phyloP scores from a whole-genome alignment of 768 basidiomycete genomes.

The Tephrocybe rancida region DNA sequence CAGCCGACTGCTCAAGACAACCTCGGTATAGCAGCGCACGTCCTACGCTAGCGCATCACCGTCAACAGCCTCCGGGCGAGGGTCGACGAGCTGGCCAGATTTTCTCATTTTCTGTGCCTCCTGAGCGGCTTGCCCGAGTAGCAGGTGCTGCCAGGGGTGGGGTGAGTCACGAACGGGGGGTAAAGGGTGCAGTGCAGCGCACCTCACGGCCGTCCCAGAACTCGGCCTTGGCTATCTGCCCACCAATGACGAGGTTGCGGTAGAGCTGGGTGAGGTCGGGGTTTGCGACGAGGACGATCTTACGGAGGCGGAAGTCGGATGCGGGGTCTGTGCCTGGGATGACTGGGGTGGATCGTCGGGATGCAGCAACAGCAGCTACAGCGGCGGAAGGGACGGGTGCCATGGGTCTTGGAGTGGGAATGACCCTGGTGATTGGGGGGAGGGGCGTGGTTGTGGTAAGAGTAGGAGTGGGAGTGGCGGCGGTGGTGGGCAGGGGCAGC shows the following conservation, averaged over 20 bases:
- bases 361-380: too few relatives aligned
- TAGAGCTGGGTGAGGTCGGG: conserved; percentile 82
- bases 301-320: conserved; percentile 72
- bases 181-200: conserved; percentile 16
- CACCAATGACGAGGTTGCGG: conserved; percentile 82
- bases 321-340: conserved; percentile 60
- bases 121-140: conserved; percentile 74
- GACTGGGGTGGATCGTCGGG: conserved; percentile 56
- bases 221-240: conserved; percentile 88
- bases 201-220: conserved; percentile 99
- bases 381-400: conserved; percentile 53
- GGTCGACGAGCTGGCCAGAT: conserved; percentile 84
- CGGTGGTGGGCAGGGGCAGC: conserved; percentile 34
- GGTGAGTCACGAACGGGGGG: conserved; percentile 15
- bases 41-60: too few relatives aligned
- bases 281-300: conserved; percentile 77
- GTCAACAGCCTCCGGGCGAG: conserved; percentile 82
- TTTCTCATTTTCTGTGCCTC: conserved; percentile 79
- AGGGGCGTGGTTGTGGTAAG: conserved; percentile 19
- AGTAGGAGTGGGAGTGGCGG: conserved; percentile 18
- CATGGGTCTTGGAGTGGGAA: conserved; percentile 40
- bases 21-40: too few relatives aligned
- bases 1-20: too few relatives aligned
- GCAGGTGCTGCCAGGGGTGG: conserved; percentile 56
- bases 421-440: conserved; percentile 30